Percentiles rank a stretch among this genome's conserved stretches.
Evolutionary conservation across 306 rosid genomes (phyloP).

Genomic region (Quercus dentata): DNA sequence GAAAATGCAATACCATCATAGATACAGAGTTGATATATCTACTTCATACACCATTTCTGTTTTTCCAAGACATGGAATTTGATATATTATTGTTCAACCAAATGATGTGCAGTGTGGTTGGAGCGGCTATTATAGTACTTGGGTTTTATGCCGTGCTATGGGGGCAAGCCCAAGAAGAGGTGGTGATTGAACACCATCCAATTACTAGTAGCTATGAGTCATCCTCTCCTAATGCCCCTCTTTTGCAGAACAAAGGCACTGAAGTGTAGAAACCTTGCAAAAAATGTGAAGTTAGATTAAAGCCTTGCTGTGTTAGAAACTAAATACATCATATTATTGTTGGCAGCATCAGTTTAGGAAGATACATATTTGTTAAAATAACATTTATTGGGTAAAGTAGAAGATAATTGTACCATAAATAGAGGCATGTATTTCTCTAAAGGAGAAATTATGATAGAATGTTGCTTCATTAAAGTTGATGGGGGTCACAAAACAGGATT

Average conservation of each 20-base stretch:
- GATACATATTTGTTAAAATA: no score
- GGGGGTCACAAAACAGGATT: no score
- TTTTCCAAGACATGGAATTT: neutral
- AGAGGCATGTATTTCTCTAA: no score
- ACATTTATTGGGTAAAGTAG: no score
- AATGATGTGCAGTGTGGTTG: slow-evolving; percentile 5
- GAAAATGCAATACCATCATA: no score
- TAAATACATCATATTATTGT: no score
- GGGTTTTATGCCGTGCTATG: slow-evolving; percentile 30
- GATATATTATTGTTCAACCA: neutral
- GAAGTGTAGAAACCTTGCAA: neutral
- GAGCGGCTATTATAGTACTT: neutral
- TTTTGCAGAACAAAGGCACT: slow-evolving; percentile 1
- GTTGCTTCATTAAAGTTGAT: no score
- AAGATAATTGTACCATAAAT: no score
- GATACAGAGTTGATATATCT: neutral
- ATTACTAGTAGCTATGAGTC: neutral
- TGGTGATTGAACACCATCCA: neutral
- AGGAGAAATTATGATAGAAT: no score
- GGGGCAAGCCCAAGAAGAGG: slow-evolving; percentile 21
- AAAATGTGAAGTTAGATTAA: neutral
- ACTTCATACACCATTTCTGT: neutral
- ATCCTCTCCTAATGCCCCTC: slow-evolving; percentile 2
- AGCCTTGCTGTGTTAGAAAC: no score
- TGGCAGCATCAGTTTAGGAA: no score